Percentiles rank a stretch among this genome's conserved stretches.
Conservation (phyloP, 2,329 filamentous ascomycete species). For the Arachnopeziza araneosa region DNA sequence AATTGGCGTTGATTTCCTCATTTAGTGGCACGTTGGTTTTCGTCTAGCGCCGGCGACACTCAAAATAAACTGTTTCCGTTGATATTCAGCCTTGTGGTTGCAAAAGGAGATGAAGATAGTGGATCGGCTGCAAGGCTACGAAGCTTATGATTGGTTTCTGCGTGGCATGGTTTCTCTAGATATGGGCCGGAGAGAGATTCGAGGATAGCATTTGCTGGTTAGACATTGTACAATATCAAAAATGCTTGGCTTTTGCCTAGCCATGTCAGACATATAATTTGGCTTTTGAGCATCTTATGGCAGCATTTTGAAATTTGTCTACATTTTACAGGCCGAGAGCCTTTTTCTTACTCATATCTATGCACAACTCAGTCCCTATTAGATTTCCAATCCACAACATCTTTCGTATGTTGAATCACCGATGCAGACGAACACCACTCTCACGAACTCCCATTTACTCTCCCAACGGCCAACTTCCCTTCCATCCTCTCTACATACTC, state of each 20-base stretch:
- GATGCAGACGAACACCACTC: background rate
- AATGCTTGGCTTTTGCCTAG: background rate
- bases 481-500: slow-evolving; percentile 42
- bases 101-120: slow-evolving; percentile 1
- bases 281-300: background rate
- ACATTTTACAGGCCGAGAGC: no score
- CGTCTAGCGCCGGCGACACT: slow-evolving; percentile 3
- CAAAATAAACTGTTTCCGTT: slow-evolving; percentile 10
- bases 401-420: background rate
- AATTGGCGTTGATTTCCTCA: slow-evolving; percentile 12
- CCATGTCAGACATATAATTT: background rate
- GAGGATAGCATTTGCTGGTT: background rate
- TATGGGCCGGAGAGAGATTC: background rate
- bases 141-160: slow-evolving; percentile 9
- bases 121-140: slow-evolving; percentile 8
- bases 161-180: background rate
- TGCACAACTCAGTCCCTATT: background rate
- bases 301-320: no score
- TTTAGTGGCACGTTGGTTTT: slow-evolving; percentile 2
- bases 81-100: slow-evolving; percentile 1
- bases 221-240: background rate
- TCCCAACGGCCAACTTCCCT: background rate
- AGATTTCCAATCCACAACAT: background rate
- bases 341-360: background rate
- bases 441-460: background rate